phyloP scores from a whole-genome alignment of 192 early-diverging fungal genomes.

The Coemansia sp. region DNA sequence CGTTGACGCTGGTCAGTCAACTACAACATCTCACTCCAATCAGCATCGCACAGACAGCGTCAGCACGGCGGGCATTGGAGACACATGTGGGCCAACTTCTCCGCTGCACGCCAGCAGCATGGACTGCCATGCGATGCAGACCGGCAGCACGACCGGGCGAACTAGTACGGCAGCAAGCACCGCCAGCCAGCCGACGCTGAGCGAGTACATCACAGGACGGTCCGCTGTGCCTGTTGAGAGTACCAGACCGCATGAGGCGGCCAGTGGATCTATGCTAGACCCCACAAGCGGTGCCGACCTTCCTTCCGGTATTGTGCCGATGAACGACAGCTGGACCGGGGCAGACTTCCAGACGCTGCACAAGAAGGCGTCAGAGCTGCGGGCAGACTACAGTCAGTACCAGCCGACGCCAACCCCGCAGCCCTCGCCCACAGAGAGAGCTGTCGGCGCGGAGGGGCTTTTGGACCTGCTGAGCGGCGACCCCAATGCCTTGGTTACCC shows the following conservation, averaged over 20 bases:
- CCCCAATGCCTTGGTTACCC: conserved; percentile 39
- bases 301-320: not conserved
- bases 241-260: not conserved
- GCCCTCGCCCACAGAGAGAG: conserved; percentile 42
- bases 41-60: not conserved
- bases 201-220: conserved; percentile 44
- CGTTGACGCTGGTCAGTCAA: not conserved
- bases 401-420: conserved; percentile 52
- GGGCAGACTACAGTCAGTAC: conserved; percentile 34
- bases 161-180: not conserved
- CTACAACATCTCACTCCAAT: not conserved
- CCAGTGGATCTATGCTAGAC: not conserved
- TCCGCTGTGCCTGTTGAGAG: not conserved
- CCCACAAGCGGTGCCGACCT: not conserved
- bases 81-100: not conserved
- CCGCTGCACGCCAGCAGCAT: not conserved
- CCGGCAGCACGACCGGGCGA: too few species aligned
- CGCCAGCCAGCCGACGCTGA: conserved; percentile 39
- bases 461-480: conserved; percentile 30
- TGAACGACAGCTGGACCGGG: conserved; percentile 47
- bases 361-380: conserved; percentile 30
- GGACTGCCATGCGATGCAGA: not conserved
- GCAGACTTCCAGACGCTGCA: conserved; percentile 34
- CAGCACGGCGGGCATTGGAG: not conserved
- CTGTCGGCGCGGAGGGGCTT: conserved; percentile 24